Base-by-base conservation (phyloP, 1,284 basidiomycete species). In the Trichosporon ovoides region DNA sequence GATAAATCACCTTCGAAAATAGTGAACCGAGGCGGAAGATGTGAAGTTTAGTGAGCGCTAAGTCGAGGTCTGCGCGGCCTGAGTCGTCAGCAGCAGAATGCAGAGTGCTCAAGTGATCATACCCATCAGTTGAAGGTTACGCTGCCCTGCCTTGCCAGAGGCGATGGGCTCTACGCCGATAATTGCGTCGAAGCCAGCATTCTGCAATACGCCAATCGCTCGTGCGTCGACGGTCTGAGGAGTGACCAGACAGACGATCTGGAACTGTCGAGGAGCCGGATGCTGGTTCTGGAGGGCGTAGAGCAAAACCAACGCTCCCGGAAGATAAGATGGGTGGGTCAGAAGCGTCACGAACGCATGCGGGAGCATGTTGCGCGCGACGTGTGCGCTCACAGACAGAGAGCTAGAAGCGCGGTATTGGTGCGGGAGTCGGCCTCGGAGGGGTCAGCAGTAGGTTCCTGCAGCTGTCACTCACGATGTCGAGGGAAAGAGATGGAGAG, bases 11-110 rank as follows among this genome's bases (percentile, higher is more conserved):
- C 75, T 92, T 94, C 61, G 85, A 81, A 78, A 88, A 98, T 58
- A 74, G 65, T 68, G 89, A 86, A 19, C 83, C 84, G 64, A 98
- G 84, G 59, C 95, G 89, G 77, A 97, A 97, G 64, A 90, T 83
- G 77, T 98, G 95, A 55, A 98, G 80, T 77, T 98, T 98, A 57
- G 95, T 97, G 77, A 98, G 84, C 68, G 93, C 91, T 62, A 88
- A 85, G 71, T 86, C 84, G 58, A 98, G 85, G 79, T 98, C 94
- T 22, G 86, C 90, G 58, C 95, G 91, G 68, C 93, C 93, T 96
- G 68, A 3, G 55, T 38, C 22, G 51, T 59, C 49, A 60, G 60
- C n/a, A 37, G 36, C 24, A 7, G 62, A 49, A 38, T 20, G n/a
- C n/a, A n/a, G n/a, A n/a, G n/a, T n/a, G n/a, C n/a, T n/a, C n/a